Base-by-base conservation (phyloP, 306 rosid genomes). In the Pachyrhizus erosus region DNA sequence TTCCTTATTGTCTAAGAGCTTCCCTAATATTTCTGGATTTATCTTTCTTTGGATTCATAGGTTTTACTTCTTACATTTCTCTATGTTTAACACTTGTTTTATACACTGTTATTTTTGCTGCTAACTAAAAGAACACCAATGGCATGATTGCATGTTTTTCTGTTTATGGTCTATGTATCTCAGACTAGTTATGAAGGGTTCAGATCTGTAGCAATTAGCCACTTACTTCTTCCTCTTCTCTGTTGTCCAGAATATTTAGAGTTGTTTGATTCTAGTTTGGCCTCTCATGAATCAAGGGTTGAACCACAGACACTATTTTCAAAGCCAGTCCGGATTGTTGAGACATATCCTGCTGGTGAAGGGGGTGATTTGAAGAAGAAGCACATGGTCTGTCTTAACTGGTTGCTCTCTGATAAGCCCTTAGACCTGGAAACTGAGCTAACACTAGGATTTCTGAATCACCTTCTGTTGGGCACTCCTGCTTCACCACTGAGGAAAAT, bases 401-500 rank as follows among this genome's bases (percentile, higher is more conserved):
- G 98, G 99, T 73, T 96, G 89, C 98, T 96, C 40, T 92, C 98
- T 79, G 99, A 92, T 7, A 90, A 92, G 86, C 99, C 99, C 66
- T 80, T 93, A 60, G 97, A 90, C 84, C 87, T 96, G 90, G 97
- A 93, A 92, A 88, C 87, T 49, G 89, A 88, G 84, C 85, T 88
- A 18, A 2, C 94, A 24, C 94, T 96, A 70, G 97, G 98, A 49
- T 96, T 96, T 82, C 83, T 96, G 83, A 94, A 93, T 84, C 99
- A 96, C 90, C 99, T 96, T 86, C 84, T 96, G 92, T 74, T 93
- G 94, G 99, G 99, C 48, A 96, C 98, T 75, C 99, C 99, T 80
- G 98, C 99, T 74, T 92, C 99, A 75, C 98, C 99, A 51, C 79
- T 96, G 87, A 90, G 97, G 86, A 96, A 96, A 89, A 82, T 90